A percentile compares a stretch with the other conserved stretches of the same genome.
These are phyloP conservation scores for Cutaneotrichosporon sp. DNA, from an alignment of 1,284 basidiomycete species.

Conservation along the genomic window DNA sequence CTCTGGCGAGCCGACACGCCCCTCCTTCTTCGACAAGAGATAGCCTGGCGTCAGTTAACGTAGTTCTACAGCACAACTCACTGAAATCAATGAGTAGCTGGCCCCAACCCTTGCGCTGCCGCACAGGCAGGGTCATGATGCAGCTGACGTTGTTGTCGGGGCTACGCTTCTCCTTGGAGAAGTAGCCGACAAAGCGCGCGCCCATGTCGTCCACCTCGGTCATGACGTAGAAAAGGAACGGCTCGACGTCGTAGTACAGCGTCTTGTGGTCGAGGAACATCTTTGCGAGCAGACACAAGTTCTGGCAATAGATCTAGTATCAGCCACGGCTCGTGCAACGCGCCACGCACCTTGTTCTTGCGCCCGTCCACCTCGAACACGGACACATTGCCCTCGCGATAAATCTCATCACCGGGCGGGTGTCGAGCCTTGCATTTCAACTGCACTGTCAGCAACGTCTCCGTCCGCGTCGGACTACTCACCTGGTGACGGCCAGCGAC, in stretches of 20 bases:
- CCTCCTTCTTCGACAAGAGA: constrained; percentile 90
- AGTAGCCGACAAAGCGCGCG: constrained; percentile 95
- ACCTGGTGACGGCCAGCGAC: constrained; percentile 81
- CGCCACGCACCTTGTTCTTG: constrained; percentile 66
- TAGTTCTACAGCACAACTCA: constrained; percentile 51
- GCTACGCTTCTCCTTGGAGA: constrained; percentile 97
- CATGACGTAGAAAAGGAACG: constrained; percentile 98
- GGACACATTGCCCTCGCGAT: constrained; percentile 79
- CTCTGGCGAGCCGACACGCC: constrained; percentile 79
- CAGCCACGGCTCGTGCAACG: neutral
- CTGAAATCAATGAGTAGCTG: constrained; percentile 94
- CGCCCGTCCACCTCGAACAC: constrained; percentile 98
- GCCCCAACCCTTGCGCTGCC: constrained; percentile 92
- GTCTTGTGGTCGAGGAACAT: constrained; percentile 99
- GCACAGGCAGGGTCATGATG: constrained; percentile 96
- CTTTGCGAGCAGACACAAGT: constrained; percentile 95
- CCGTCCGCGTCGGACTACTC: constrained; percentile 35
- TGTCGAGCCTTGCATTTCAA: constrained; percentile 91
- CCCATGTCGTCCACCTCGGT: constrained; percentile 85
- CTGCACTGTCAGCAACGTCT: constrained; percentile 48
- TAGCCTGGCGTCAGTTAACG: constrained; percentile 62
- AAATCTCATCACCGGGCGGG: constrained; percentile 98
- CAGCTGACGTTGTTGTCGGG: constrained; percentile 96
- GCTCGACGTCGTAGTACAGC: constrained; percentile 98
- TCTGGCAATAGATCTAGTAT: constrained; percentile 87